A percentile compares a stretch with the other conserved stretches of the same genome.
phyloP scores from a whole-genome alignment of 169 alveolate species.

The Eimeria acervulina region DNA sequence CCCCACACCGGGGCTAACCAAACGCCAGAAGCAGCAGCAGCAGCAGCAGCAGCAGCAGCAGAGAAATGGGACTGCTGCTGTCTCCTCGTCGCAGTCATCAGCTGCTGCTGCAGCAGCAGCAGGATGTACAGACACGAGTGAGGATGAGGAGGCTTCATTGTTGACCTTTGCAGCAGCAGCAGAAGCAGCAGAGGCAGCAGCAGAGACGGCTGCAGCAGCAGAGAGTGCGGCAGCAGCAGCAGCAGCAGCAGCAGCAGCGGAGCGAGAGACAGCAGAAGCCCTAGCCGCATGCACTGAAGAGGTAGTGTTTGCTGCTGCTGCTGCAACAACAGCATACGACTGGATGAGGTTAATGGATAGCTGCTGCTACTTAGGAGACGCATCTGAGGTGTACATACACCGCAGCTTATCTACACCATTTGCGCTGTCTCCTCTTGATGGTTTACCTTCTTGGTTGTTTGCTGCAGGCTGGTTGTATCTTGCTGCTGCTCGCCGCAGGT shows the following conservation, averaged over 20 bases:
- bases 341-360: slow-evolving; percentile 18
- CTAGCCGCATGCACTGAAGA: slow-evolving; percentile 11
- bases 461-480: slow-evolving; percentile 37
- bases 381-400: slow-evolving; percentile 13
- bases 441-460: slow-evolving; percentile 9
- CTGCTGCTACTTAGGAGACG: slow-evolving; percentile 33
- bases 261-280: slow-evolving; percentile 33
- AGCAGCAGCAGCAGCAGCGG: slow-evolving; percentile 39
- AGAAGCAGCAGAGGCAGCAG: too few species aligned
- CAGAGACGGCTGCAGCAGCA: too few species aligned
- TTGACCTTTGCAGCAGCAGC: not conserved
- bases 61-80: not conserved
- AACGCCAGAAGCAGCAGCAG: slow-evolving; percentile 36
- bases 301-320: not conserved
- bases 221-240: not conserved
- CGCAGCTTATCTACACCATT: not conserved
- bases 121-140: slow-evolving; percentile 10
- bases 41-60: slow-evolving; percentile 54
- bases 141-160: not conserved
- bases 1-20: not conserved
- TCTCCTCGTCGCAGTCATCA: not conserved
- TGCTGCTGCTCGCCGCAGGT: slow-evolving; percentile 6
- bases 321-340: slow-evolving; percentile 20
- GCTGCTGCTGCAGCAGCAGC: slow-evolving; percentile 50
- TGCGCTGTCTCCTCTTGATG: not conserved